These are phyloP conservation scores for Cunninghamia lanceolata DNA, from an alignment of 75 land plant genomes.

Conservation along the genomic window DNA sequence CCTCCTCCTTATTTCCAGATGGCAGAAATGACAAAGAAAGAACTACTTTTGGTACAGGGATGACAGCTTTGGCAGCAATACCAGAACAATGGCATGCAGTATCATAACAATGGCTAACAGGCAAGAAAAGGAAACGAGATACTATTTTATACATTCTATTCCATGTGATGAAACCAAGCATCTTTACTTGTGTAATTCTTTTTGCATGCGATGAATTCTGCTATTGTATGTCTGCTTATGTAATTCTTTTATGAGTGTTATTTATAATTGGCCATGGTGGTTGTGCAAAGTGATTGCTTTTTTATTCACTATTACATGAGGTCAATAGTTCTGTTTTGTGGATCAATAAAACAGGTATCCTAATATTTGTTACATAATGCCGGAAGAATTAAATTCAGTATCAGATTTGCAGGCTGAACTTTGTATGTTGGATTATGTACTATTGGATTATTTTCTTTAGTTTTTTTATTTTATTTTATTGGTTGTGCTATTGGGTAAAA, in stretches of 20 bases:
- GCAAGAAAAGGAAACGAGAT: neutral
- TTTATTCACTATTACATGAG: neutral
- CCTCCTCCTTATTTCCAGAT: constrained; percentile 91
- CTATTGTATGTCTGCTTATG: neutral
- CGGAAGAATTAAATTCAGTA: neutral
- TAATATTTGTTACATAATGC: neutral
- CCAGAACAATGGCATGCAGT: constrained; percentile 68
- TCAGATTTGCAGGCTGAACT: neutral
- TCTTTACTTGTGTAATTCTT: neutral
- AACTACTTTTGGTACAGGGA: constrained; percentile 75
- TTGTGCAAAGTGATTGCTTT: neutral
- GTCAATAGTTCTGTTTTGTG: neutral
- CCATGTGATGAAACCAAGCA: neutral
- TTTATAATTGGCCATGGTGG: neutral
- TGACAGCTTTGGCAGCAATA: constrained; percentile 91
- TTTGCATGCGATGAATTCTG: neutral
- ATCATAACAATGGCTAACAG: constrained; percentile 19
- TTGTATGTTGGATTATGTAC: neutral
- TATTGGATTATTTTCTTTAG: neutral
- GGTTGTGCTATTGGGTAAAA: neutral
- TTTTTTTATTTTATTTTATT: neutral
- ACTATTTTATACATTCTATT: neutral
- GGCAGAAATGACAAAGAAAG: constrained; percentile 90
- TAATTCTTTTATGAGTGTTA: neutral
- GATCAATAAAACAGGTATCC: neutral